phyloP scores from a whole-genome alignment of 208 protist species.

The Trypanosoma conorhini region DNA sequence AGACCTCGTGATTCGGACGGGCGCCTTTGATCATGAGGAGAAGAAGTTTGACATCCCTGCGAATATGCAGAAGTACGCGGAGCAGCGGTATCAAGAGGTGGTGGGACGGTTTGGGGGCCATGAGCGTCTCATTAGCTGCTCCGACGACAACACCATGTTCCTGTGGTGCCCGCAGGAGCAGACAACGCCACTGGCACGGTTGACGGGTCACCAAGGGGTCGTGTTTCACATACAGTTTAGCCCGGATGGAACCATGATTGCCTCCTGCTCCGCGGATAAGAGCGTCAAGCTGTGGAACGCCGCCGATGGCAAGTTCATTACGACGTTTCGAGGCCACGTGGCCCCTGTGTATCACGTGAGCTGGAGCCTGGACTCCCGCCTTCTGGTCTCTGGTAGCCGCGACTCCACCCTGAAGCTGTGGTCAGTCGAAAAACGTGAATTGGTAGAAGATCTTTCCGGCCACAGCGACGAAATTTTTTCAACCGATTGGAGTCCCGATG shows the following conservation, averaged over 20 bases:
- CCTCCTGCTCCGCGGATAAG: constrained; percentile 98
- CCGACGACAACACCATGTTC: constrained; percentile 98
- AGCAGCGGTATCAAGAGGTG: constrained; percentile 83
- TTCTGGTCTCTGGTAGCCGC: constrained; percentile 95
- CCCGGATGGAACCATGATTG: constrained; percentile 97
- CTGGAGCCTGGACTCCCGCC: constrained; percentile 95
- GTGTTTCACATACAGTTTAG: constrained; percentile 97
- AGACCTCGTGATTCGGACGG: constrained; percentile 96
- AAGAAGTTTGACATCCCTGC: constrained; percentile 48
- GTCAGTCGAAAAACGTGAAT: constrained; percentile 91
- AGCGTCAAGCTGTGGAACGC: constrained; percentile 98
- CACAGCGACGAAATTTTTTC: constrained; percentile 98
- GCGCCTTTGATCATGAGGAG: constrained; percentile 95
- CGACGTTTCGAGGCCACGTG: constrained; percentile 96
- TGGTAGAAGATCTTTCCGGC: constrained; percentile 96
- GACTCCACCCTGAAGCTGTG: constrained; percentile 98
- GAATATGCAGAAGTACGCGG: constrained; percentile 62
- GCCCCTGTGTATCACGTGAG: constrained; percentile 97
- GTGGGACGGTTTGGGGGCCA: constrained; percentile 54
- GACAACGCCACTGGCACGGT: constrained; percentile 84
- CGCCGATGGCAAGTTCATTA: constrained; percentile 90
- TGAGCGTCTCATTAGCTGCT: constrained; percentile 95
- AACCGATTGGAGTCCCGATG: constrained; percentile 98
- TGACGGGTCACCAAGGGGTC: constrained; percentile 94
- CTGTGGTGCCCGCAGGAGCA: constrained; percentile 94